Evolutionary conservation across 495 filamentous ascomycete species (phyloP).

Genomic region (Neurospora discreta): DNA sequence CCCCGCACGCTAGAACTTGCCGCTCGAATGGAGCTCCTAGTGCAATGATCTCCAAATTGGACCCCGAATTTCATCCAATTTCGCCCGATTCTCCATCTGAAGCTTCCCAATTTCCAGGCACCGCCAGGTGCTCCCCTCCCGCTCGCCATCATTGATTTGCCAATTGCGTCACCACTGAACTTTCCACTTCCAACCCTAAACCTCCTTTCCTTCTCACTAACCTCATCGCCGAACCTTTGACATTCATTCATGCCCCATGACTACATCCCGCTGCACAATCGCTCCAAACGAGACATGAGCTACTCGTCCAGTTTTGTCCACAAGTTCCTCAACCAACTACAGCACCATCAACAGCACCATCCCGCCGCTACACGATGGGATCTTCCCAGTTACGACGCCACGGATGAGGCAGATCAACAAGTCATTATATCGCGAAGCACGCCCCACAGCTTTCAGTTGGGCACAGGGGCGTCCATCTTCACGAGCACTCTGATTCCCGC

Average conservation of each 20-base stretch:
- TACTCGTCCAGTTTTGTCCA: constrained; percentile 10
- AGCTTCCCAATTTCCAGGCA: not conserved
- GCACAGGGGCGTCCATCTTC: constrained; percentile 47
- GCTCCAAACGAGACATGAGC: constrained; percentile 1
- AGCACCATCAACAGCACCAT: not conserved
- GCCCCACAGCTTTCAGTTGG: constrained; percentile 39
- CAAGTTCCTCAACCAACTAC: constrained; percentile 13
- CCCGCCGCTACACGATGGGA: not conserved
- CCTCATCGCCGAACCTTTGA: not conserved
- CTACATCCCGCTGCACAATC: not conserved
- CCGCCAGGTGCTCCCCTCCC: not conserved
- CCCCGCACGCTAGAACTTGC: not conserved
- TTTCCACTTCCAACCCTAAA: not conserved
- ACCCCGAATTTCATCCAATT: not conserved
- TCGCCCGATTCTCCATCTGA: not conserved
- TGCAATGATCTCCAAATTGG: not conserved
- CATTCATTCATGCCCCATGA: not conserved
- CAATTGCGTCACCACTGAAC: not conserved
- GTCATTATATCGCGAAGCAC: constrained; percentile 34
- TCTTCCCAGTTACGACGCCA: constrained; percentile 9
- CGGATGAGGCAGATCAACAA: constrained; percentile 19
- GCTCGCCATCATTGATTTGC: too few relatives aligned
- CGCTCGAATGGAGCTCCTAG: not conserved
- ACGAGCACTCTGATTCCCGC: constrained; percentile 41
- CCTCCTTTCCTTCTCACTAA: not conserved